These are phyloP conservation scores for Clonostachys sp. DNA, from an alignment of 2,329 filamentous ascomycete species.

Conservation along the genomic window DNA sequence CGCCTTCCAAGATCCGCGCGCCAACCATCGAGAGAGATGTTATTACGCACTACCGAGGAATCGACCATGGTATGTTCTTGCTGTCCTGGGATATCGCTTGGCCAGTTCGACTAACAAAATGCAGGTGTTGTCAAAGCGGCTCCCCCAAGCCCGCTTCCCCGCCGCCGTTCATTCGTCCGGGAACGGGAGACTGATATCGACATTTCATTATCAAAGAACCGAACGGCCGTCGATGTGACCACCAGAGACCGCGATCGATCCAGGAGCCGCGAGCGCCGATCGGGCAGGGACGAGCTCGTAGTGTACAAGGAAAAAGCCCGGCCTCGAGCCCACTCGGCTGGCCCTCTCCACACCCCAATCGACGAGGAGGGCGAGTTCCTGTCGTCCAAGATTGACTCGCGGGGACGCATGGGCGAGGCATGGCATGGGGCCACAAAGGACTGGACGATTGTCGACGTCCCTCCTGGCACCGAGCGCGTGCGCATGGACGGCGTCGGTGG, in stretches of 20 bases:
- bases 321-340: conserved; percentile 48
- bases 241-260: conserved; percentile 36
- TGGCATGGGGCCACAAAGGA: conserved; percentile 69
- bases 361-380: conserved; percentile 63
- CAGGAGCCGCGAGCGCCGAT: conserved; percentile 30
- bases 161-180: conserved; percentile 31
- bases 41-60: conserved; percentile 82
- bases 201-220: conserved; percentile 48
- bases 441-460: conserved; percentile 81
- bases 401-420: conserved; percentile 68
- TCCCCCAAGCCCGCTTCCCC: conserved; percentile 40
- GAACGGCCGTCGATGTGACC: conserved; percentile 47
- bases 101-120: background rate
- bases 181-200: conserved; percentile 59
- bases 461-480: conserved; percentile 78
- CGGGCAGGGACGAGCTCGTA: conserved; percentile 60
- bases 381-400: conserved; percentile 47
- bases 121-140: conserved; percentile 40
- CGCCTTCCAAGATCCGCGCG: conserved; percentile 63
- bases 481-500: conserved; percentile 76
- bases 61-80: conserved; percentile 69
- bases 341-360: conserved; percentile 29
- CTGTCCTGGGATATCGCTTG: background rate
- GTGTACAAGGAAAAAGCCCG: conserved; percentile 53
- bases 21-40: conserved; percentile 85